Evolutionary conservation across 78 protist species (phyloP).

Genomic region (Dictyostelium capitatum): DNA sequence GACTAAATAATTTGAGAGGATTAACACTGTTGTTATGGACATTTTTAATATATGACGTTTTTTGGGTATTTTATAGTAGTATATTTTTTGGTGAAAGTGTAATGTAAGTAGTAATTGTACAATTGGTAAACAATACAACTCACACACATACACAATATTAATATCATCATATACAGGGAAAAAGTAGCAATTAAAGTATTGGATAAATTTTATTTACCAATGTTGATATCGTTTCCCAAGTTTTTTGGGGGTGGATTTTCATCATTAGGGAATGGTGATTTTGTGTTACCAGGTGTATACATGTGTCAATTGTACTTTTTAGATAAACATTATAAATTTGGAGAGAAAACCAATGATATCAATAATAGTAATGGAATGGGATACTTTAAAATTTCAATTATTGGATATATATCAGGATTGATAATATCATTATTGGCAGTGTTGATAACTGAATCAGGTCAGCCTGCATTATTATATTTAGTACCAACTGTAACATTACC

Average conservation of each 20-base stretch:
- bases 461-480: slow-evolving; percentile 50
- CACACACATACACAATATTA: too few relatives aligned
- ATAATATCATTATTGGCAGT: slow-evolving; percentile 14
- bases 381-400: slow-evolving; percentile 38
- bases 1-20: slow-evolving; percentile 29
- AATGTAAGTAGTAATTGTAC: slow-evolving; percentile 5
- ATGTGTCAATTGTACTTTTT: slow-evolving; percentile 62
- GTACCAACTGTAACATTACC: slow-evolving; percentile 24
- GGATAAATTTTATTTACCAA: slow-evolving; percentile 54
- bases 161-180: slow-evolving; percentile 25
- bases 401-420: slow-evolving; percentile 29
- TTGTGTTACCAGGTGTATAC: slow-evolving; percentile 59
- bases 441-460: slow-evolving; percentile 15
- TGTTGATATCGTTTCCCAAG: slow-evolving; percentile 18
- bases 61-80: slow-evolving; percentile 56
- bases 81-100: slow-evolving; percentile 57
- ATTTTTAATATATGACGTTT: slow-evolving; percentile 65
- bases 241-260: slow-evolving; percentile 31
- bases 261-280: slow-evolving; percentile 65
- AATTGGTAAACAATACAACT: not conserved
- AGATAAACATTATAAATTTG: slow-evolving; percentile 34
- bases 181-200: slow-evolving; percentile 44
- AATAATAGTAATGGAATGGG: not conserved
- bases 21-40: slow-evolving; percentile 21
- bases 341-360: not conserved